Evolutionary conservation across 306 rosid genomes (phyloP), one percentile per base, ranked within the genome.

Genomic region (Morella rubra): DNA sequence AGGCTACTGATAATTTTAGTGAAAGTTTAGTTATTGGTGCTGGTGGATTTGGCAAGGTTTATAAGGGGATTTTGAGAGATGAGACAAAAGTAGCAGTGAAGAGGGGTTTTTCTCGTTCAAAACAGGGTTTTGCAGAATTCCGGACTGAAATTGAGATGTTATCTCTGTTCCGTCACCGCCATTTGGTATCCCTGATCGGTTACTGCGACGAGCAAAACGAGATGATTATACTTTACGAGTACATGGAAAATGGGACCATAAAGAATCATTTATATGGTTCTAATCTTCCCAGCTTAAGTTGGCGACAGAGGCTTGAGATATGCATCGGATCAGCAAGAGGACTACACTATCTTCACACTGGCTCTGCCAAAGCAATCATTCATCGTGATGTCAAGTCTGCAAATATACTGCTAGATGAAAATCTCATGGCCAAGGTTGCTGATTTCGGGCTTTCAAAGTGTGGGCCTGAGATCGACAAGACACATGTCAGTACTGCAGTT

Each of bases 281-380:
- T 12, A 85, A 82, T 64, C 73, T 78, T 75, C 80, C 84, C 5
- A 42, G 87, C 72, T 83, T 91, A 49, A 84, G 82, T 73, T 89
- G 93, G 93, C 86, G 72, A 77, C 85, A 81, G 69, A 84, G 93
- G 87, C 91, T 91, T 67, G 91, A 86, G 73, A 83, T 87, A 42
- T 89, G 96, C 72, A 82, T 89, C 16, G 96, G 96, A 87, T 87
- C 96, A n/a, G 93, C 93, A 27, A 87, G 83, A 81, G 96, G 93
- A 40, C 86, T 91, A 69, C 93, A 91, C 81, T 91, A 91, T 74
- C 96, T 91, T 58, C 96, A 91, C 66, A 91, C 93, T 58, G 90
- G 93, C 82, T 76, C 90, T 53, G 61, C 84, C 41, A 89, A 86
- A 81, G 83, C 89, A 9, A 85, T 89, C n/a, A 91, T 91, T 66